Percentiles rank a stretch among this genome's conserved stretches.
phyloP scores from a whole-genome alignment of 805 yeast genomes.

The Candida oleophila region DNA sequence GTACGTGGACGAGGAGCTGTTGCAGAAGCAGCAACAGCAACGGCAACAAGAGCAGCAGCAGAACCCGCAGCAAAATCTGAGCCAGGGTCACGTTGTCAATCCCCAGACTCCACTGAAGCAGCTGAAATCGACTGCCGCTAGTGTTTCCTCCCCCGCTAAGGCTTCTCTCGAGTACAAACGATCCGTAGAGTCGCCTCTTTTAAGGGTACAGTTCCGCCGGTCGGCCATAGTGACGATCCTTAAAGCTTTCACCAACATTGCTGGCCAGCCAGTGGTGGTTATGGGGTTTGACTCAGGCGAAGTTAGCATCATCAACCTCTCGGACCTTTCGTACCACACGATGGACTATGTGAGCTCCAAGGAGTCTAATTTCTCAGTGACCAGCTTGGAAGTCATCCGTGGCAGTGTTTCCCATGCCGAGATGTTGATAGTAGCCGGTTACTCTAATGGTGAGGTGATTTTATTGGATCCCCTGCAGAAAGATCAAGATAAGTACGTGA shows the following conservation, averaged over 20 bases:
- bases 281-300: conserved; percentile 72
- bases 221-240: conserved; percentile 40
- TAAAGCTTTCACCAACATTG: conserved; percentile 24
- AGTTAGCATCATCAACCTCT: conserved; percentile 58
- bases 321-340: conserved; percentile 41
- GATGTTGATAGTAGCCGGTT: conserved; percentile 54
- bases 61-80: background rate
- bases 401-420: conserved; percentile 18
- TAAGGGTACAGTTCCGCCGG: conserved; percentile 39
- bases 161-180: background rate
- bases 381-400: conserved; percentile 23
- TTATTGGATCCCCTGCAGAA: conserved; percentile 39
- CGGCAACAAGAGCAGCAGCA: background rate
- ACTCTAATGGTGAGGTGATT: conserved; percentile 59
- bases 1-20: conserved; percentile 18
- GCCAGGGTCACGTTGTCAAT: conserved; percentile 24
- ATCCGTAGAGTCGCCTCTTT: conserved; percentile 38
- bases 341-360: conserved; percentile 44
- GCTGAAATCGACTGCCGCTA: background rate
- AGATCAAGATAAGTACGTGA: conserved; percentile 11
- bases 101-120: background rate
- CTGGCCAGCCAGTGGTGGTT: conserved; percentile 46
- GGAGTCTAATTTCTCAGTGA: conserved; percentile 14
- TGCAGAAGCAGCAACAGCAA: conserved; percentile 4
- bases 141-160: background rate